Conservation (phyloP, 768 basidiomycete genomes). For the Cystobasidium tubakii region DNA sequence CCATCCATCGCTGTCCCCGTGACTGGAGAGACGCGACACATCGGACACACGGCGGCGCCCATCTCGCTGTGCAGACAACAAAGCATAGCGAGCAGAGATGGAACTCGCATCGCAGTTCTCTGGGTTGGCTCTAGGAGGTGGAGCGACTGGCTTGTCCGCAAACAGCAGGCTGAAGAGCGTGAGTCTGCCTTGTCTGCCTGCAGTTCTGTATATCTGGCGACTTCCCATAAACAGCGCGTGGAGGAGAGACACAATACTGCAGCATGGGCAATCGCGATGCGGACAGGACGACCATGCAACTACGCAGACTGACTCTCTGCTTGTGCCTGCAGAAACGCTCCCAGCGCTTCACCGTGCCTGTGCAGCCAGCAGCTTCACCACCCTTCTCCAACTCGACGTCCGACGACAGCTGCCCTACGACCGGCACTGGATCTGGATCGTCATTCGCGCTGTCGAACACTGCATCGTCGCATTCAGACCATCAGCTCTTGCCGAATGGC, state of each 20-base stretch:
- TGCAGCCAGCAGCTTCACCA: constrained; percentile 32
- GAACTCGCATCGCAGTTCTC: background rate
- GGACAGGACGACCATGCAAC: no score
- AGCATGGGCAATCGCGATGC: background rate
- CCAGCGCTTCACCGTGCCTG: constrained; percentile 44
- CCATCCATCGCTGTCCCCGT: background rate
- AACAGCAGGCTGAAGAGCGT: constrained; percentile 1
- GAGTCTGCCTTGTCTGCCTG: background rate
- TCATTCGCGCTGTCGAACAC: constrained; percentile 4
- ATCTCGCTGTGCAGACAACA: no score
- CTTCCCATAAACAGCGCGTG: background rate
- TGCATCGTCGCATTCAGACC: background rate
- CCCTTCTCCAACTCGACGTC: constrained; percentile 25
- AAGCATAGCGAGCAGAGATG: no score
- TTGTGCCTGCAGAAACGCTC: constrained; percentile 46
- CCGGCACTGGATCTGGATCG: background rate
- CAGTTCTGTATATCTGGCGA: no score
- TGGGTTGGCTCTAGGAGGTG: background rate
- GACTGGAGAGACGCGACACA: background rate
- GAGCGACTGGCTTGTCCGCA: background rate
- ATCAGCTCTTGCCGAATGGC: background rate
- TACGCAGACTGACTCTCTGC: no score
- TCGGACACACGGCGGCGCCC: background rate
- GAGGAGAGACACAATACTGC: background rate
- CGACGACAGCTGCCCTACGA: background rate